Conservation (phyloP, 345 rosid species). For the Citrus trifoliata region DNA sequence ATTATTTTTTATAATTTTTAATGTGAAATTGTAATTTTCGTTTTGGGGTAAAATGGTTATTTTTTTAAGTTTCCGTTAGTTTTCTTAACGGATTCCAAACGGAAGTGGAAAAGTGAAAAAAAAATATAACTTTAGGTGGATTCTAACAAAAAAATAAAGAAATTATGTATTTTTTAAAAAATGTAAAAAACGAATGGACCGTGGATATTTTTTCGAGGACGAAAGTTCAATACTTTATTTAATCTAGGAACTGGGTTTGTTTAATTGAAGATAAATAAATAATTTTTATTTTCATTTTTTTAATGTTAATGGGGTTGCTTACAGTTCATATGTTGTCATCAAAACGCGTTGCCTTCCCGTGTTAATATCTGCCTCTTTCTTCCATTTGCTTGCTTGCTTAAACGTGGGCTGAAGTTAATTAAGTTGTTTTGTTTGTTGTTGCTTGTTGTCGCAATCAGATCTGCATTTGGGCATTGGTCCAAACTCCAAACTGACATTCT, state of each 20-base stretch:
- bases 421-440: conserved; percentile 5
- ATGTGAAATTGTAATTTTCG: no score
- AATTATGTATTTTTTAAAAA: no score
- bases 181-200: no score
- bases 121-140: no score
- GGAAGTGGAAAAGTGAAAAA: no score
- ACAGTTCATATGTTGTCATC: conserved; percentile 55
- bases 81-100: no score
- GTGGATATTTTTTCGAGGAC: no score
- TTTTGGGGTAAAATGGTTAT: no score
- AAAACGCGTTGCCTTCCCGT: conserved; percentile 59
- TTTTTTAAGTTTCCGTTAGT: no score
- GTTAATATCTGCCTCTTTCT: conserved; percentile 22
- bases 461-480: conserved; percentile 46
- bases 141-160: no score
- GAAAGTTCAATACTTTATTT: neutral
- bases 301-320: conserved; percentile 27
- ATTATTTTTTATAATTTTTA: no score
- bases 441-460: conserved; percentile 42
- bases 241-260: neutral
- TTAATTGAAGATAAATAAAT: neutral
- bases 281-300: neutral
- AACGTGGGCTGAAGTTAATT: conserved; percentile 10
- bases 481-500: conserved; percentile 43
- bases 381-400: neutral